Base-by-base conservation (phyloP, 495 filamentous ascomycete genomes). In the Hypoxylon fragiforme region DNA sequence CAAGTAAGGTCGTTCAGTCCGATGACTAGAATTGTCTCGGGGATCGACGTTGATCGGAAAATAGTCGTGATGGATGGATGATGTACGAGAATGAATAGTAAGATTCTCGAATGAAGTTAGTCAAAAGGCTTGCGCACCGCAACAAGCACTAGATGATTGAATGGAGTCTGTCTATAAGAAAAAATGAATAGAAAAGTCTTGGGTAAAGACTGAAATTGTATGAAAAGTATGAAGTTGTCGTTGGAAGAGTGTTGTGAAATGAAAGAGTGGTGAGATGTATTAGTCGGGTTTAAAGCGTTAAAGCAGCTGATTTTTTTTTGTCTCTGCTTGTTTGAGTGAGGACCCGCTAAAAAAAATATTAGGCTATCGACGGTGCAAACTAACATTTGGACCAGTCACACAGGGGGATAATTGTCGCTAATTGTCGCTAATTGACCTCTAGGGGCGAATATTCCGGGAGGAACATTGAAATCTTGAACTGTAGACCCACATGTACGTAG, bases 401-500 rank as follows among this genome's bases (percentile, higher is more conserved):
- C 45, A 32, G 46, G 42, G 41, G 51, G 41, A 9, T 28, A 52
- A 16, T 51, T n/a, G n/a, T n/a, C n/a, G n/a, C n/a, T n/a, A n/a
- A n/a, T n/a, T n/a, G n/a, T n/a, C n/a, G n/a, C n/a, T n/a, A n/a
- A n/a, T n/a, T 47, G 11, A 54, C 44, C 32, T 51, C 43, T 18
- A 49, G 43, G 52, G 52, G 47, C 31, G 37, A 56, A 56, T 51
- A 55, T 55, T 61, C 50, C 28, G 55, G 57, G 50, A 55, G 30
- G 58, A n/a, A n/a, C n/a, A n/a, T n/a, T n/a, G n/a, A 62, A 62
- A 62, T 43, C 52, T 61, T 18, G 36, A 55, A 39, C 31, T 48
- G 50, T 44, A 9, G 38, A 48, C 56, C 44, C 49, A 54, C 34
- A 7, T 30, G 26, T 30, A n/a, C n/a, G n/a, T 3, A 34, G 31